Base-by-base conservation (phyloP, 2,329 filamentous ascomycete species). In the Penicillium sp. region DNA sequence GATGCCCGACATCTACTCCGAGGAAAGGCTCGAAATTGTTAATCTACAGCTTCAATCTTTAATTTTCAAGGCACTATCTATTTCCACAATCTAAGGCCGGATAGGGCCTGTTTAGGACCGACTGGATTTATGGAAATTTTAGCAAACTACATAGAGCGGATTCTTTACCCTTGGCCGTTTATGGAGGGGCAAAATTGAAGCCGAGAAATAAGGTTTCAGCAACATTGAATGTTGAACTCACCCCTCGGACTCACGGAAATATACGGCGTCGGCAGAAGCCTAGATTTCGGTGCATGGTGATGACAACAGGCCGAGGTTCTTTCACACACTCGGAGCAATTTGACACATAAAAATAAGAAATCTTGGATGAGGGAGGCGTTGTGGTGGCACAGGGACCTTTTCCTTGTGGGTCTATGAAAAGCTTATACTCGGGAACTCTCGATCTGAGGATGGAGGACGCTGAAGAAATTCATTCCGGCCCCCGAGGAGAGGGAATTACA, bases 311-410 rank as follows among this genome's bases (percentile, higher is more conserved):
- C 45, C 45, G 26, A 49, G 24, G 45, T 28, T 4, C 8, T 49
- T 12, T 30, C 45, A 17, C 24, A 15, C 2, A 30, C 15, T n/a
- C 24, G 13, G 26, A 10, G 8, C 13, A 26, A 10, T 28, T 28
- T 49, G 45, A 49, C 45, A 49, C 45, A 49, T 49, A 49, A 49
- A 49, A 49, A 30, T 30, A 49, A 28, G 45, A 49, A 49, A 30
- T 2, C 15, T 28, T 49, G 45, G 45, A 49, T 49, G 26, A 49
- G 45, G 45, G 26, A 49, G 45, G 45, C 45, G 45, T 30, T 49
- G 26, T 47, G 24, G 44, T 47, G 24, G 44, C 13, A 44, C 9
- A 47, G 13, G 44, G 2, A 49, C 15, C 30, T 49, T 49, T 30
- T n/a, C 12, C 15, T 30, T 28, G 45, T 49, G 45, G 45, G 24